These are phyloP conservation scores for Syncephalastrum sp. DNA, from an alignment of 371 early-diverging fungal genomes.

Conservation along the genomic window DNA sequence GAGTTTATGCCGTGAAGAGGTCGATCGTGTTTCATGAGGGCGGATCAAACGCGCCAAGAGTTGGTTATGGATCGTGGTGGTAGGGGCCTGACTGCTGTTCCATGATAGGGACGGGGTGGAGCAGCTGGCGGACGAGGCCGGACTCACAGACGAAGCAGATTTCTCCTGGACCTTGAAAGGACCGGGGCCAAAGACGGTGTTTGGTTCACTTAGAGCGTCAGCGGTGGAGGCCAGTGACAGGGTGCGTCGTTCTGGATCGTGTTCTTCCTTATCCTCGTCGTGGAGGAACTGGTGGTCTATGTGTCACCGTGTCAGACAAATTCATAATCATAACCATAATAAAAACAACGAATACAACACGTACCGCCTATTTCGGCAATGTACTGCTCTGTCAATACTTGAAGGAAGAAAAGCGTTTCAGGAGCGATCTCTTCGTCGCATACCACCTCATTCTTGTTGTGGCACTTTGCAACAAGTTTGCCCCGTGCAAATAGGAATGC, in stretches of 20 bases:
- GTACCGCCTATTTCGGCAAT: constrained; percentile 1
- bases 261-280: too few species aligned
- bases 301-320: too few species aligned
- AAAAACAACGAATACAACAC: not conserved
- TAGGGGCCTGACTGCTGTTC: constrained; percentile 23
- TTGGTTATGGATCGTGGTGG: constrained; percentile 14
- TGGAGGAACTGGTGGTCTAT: too few species aligned
- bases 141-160: constrained; percentile 29
- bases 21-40: constrained; percentile 3
- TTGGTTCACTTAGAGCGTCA: not conserved
- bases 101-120: constrained; percentile 31
- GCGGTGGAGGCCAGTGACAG: not conserved
- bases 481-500: constrained; percentile 42
- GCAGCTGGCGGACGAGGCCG: constrained; percentile 26
- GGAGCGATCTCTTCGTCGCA: constrained; percentile 13
- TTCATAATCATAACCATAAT: not conserved
- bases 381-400: constrained; percentile 5
- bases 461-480: constrained; percentile 34
- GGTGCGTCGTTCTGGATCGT: too few species aligned
- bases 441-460: constrained; percentile 10
- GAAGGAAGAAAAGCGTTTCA: constrained; percentile 30
- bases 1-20: not conserved
- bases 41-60: constrained; percentile 12
- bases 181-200: constrained; percentile 12
- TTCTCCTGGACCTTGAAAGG: constrained; percentile 46